Percentiles rank a stretch among this genome's conserved stretches.
Evolutionary conservation across 73 alveolate species (phyloP).

Genomic region (Stentor coeruleus): DNA sequence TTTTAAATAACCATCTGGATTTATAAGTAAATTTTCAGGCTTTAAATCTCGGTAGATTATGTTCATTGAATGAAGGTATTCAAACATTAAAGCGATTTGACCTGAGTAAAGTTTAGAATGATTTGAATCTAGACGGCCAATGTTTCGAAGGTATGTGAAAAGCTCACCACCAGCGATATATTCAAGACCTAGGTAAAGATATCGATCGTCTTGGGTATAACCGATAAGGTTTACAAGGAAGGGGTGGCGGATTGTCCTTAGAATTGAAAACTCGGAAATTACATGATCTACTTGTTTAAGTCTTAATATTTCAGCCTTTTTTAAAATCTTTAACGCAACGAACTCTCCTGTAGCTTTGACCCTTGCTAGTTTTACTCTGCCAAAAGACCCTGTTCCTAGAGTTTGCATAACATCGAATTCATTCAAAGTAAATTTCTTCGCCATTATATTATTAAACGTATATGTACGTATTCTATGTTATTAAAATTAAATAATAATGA

Average conservation of each 20-base stretch:
- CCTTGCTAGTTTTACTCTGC: slow-evolving; percentile 76
- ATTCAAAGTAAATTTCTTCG: slow-evolving; percentile 19
- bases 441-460: no score
- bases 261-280: slow-evolving; percentile 89
- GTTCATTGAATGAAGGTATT: slow-evolving; percentile 88
- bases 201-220: slow-evolving; percentile 77
- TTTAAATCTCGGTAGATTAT: slow-evolving; percentile 90
- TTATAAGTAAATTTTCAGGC: slow-evolving; percentile 90
- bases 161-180: slow-evolving; percentile 94
- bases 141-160: slow-evolving; percentile 59
- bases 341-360: slow-evolving; percentile 75
- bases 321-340: slow-evolving; percentile 90
- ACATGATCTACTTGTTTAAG: slow-evolving; percentile 95
- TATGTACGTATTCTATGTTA: no score
- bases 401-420: slow-evolving; percentile 87
- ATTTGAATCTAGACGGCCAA: slow-evolving; percentile 55
- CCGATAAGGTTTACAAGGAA: slow-evolving; percentile 81
- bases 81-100: slow-evolving; percentile 76
- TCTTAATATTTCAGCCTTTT: slow-evolving; percentile 88
- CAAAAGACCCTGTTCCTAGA: slow-evolving; percentile 96
- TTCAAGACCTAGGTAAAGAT: slow-evolving; percentile 87
- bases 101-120: slow-evolving; percentile 60
- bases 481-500: no score
- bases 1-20: slow-evolving; percentile 93
- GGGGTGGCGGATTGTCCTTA: slow-evolving; percentile 91